A percentile compares a stretch with the other conserved stretches of the same genome.
These are phyloP conservation scores for Lyophyllum decastes DNA, from an alignment of 768 basidiomycete genomes.

Conservation along the genomic window DNA sequence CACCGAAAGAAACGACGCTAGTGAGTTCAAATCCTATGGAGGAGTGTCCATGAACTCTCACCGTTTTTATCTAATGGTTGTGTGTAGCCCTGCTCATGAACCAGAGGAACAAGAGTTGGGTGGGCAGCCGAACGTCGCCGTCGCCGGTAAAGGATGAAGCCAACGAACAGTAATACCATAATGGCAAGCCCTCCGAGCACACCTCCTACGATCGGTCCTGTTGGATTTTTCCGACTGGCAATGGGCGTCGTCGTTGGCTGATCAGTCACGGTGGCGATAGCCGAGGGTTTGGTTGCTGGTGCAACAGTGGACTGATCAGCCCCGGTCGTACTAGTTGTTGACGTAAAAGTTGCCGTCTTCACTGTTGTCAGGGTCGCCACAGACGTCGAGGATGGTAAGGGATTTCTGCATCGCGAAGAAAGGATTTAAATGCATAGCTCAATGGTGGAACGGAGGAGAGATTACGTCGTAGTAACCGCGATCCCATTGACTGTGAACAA, in stretches of 20 bases:
- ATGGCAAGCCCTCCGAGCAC: slow-evolving; percentile 1
- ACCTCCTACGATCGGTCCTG: neutral
- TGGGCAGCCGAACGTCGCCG: neutral
- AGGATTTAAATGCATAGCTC: too few species aligned
- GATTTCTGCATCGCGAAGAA: neutral
- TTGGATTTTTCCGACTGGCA: neutral
- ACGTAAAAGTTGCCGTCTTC: neutral
- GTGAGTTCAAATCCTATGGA: neutral
- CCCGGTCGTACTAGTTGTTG: too few species aligned
- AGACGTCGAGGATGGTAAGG: neutral
- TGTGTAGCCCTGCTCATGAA: neutral
- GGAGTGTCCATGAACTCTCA: neutral
- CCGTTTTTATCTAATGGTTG: slow-evolving; percentile 1
- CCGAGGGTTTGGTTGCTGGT: too few species aligned
- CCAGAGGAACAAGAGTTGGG: neutral
- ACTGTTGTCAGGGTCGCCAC: neutral
- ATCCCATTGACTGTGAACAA: slow-evolving; percentile 2
- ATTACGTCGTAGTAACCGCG: slow-evolving; percentile 6
- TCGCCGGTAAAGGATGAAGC: neutral
- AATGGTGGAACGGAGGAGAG: neutral
- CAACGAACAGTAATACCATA: neutral
- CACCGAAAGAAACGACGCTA: neutral
- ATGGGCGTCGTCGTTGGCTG: neutral
- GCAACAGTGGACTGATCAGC: too few species aligned
- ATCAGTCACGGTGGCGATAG: neutral